These are phyloP conservation scores for Ogataea polymorpha DNA, from an alignment of 805 yeast species.

Conservation along the genomic window DNA sequence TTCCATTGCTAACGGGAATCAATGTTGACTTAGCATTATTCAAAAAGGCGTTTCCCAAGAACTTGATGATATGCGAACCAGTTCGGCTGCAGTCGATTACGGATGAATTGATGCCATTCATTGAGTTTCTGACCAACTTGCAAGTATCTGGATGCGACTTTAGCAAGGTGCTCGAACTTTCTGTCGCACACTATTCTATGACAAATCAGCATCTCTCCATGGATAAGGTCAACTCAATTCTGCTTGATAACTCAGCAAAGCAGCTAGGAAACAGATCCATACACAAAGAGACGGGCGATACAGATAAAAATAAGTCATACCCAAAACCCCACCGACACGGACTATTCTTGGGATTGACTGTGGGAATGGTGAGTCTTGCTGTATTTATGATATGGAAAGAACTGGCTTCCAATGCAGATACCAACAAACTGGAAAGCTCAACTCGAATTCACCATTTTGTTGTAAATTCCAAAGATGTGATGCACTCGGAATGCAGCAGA, in stretches of 20 bases:
- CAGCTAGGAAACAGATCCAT: conserved; percentile 7
- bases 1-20: conserved; percentile 25
- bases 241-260: conserved; percentile 19
- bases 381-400: conserved; percentile 28
- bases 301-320: conserved; percentile 3
- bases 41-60: conserved; percentile 14
- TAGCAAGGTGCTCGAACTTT: conserved; percentile 12
- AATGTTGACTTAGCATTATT: conserved; percentile 5
- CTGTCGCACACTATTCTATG: conserved; percentile 6
- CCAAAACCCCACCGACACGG: conserved; percentile 14
- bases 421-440: neutral
- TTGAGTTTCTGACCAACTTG: conserved; percentile 31
- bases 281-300: conserved; percentile 1
- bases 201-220: conserved; percentile 10
- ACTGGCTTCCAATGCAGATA: neutral
- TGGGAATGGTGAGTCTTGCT: conserved; percentile 31
- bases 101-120: conserved; percentile 32
- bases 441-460: conserved; percentile 6
- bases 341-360: conserved; percentile 24
- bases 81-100: conserved; percentile 25
- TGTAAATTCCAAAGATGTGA: conserved; percentile 7
- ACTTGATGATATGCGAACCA: conserved; percentile 34
- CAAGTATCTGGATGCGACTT: conserved; percentile 17
- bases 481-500: conserved; percentile 14
- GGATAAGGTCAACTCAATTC: conserved; percentile 23